Evolutionary conservation across 495 filamentous ascomycete genomes (phyloP).

Genomic region (Penicillium coffeae): DNA sequence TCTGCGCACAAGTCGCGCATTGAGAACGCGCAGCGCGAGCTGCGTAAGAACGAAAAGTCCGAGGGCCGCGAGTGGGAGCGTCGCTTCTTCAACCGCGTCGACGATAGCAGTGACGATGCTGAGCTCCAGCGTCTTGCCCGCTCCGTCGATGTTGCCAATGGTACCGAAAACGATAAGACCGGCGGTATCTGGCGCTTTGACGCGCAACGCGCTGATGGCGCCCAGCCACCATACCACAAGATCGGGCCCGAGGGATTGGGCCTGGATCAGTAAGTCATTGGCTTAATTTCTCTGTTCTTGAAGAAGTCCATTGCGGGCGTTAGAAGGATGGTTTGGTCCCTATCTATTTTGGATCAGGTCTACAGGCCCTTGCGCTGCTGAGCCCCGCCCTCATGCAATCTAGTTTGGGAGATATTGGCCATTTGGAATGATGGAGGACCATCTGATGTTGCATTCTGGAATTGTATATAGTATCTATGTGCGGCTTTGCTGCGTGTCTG

Average conservation of each 20-base stretch:
- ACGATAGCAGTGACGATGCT: slow-evolving; percentile 46
- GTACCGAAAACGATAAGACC: slow-evolving; percentile 74
- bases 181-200: slow-evolving; percentile 89
- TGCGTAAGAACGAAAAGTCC: slow-evolving; percentile 74
- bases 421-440: background rate
- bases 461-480: background rate
- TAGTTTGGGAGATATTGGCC: background rate
- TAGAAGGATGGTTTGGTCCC: too few relatives aligned
- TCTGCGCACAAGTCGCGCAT: slow-evolving; percentile 80
- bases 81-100: slow-evolving; percentile 68
- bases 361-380: too few relatives aligned
- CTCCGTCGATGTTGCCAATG: slow-evolving; percentile 45
- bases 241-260: slow-evolving; percentile 39
- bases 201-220: slow-evolving; percentile 53
- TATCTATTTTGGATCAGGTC: too few relatives aligned
- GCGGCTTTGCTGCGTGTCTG: background rate
- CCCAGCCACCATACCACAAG: slow-evolving; percentile 42
- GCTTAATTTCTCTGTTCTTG: background rate
- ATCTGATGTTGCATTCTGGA: background rate
- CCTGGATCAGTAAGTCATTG: slow-evolving; percentile 18
- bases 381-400: background rate
- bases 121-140: slow-evolving; percentile 57
- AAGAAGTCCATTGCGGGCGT: background rate
- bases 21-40: slow-evolving; percentile 82
- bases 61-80: slow-evolving; percentile 80